Evolutionary conservation across 225 moss, liverwort and hornwort genomes (phyloP).

Genomic region (Straminergon stramineum): DNA sequence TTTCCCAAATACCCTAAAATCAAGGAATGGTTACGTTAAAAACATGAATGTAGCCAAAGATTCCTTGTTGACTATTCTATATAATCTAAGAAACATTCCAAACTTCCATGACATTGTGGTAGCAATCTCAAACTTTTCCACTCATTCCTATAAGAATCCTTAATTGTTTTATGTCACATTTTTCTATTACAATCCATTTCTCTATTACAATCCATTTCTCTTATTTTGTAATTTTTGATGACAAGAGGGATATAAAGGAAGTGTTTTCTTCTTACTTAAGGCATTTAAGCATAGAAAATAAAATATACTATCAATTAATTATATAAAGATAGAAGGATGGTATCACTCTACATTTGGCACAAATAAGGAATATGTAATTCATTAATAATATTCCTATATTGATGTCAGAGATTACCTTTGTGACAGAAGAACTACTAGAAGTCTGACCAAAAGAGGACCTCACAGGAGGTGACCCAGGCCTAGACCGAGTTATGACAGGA

Average conservation of each 20-base stretch:
- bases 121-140: not conserved
- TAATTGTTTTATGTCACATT: not conserved
- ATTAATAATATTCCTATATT: not conserved
- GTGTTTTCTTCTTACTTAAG: not conserved
- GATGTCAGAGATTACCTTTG: not conserved
- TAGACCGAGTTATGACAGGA: not conserved
- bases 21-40: not conserved
- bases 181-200: not conserved
- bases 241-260: not conserved
- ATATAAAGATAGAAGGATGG: not conserved
- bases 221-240: not conserved
- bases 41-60: not conserved
- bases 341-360: not conserved
- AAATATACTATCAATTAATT: not conserved
- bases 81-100: not conserved
- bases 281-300: not conserved
- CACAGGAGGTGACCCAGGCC: not conserved
- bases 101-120: not conserved
- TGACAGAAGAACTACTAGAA: not conserved
- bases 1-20: not conserved
- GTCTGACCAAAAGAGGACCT: not conserved
- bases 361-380: not conserved
- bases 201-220: not conserved
- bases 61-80: not conserved
- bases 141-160: rapidly evolving